Evolutionary conservation across 768 basidiomycete genomes (phyloP).

Genomic region (Tricholoma terreum): DNA sequence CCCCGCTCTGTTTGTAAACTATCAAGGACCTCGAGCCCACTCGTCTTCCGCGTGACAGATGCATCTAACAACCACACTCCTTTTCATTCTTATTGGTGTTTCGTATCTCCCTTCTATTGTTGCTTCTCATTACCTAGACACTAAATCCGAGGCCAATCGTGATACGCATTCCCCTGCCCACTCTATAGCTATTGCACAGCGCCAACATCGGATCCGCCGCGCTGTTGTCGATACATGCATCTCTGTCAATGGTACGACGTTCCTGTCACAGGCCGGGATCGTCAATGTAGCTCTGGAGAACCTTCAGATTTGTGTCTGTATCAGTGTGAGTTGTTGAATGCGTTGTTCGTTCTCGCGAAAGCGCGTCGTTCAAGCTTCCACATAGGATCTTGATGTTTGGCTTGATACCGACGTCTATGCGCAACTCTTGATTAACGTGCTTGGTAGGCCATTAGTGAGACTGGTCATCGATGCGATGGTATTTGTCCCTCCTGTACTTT

Average conservation of each 20-base stretch:
- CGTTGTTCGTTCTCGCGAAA: neutral
- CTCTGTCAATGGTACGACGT: neutral
- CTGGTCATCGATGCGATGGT: neutral
- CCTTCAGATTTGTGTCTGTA: neutral
- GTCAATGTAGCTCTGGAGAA: neutral
- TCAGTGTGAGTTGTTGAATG: neutral
- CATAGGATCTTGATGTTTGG: conserved; percentile 3
- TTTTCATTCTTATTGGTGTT: neutral
- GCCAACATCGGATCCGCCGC: conserved; percentile 5
- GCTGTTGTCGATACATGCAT: conserved; percentile 1
- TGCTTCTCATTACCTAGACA: neutral
- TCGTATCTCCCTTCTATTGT: neutral
- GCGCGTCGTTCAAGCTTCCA: neutral
- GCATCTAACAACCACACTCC: neutral
- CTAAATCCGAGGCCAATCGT: neutral
- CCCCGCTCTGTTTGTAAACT: neutral
- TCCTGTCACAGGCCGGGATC: neutral
- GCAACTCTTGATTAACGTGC: neutral
- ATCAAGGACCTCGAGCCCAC: neutral
- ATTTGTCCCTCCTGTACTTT: neutral
- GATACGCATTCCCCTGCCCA: neutral
- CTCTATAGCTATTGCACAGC: neutral
- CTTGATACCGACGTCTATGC: conserved; percentile 4
- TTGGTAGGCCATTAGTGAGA: neutral
- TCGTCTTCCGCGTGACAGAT: neutral